Conservation (phyloP, 495 filamentous ascomycete species). For the Talaromyces proteolyticus region DNA sequence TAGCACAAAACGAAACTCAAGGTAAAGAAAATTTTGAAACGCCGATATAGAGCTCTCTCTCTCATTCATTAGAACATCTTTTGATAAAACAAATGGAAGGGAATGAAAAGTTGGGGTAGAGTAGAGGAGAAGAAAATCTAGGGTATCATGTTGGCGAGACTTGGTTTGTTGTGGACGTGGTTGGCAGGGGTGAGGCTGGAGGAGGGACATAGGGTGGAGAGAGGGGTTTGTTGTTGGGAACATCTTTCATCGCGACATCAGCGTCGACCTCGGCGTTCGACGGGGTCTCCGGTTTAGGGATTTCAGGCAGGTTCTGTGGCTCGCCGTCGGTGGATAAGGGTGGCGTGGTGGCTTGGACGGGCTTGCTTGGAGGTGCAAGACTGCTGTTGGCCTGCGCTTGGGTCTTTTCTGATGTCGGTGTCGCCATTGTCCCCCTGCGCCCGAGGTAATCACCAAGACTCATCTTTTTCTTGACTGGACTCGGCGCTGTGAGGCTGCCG, state of each 20-base stretch:
- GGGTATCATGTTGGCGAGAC: slow-evolving; percentile 7
- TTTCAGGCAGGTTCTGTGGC: not conserved
- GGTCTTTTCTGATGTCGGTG: slow-evolving; percentile 34
- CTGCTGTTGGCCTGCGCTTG: slow-evolving; percentile 21
- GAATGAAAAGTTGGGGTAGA: slow-evolving; percentile 1
- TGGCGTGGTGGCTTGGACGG: slow-evolving; percentile 6
- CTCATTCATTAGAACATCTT: not conserved
- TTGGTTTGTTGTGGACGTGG: too few relatives aligned
- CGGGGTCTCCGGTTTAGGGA: too few relatives aligned
- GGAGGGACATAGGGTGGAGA: slow-evolving; percentile 6
- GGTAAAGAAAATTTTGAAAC: not conserved
- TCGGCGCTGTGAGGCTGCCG: slow-evolving; percentile 40
- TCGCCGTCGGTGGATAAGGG: slow-evolving; percentile 2
- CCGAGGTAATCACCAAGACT: slow-evolving; percentile 64
- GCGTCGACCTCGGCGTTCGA: not conserved
- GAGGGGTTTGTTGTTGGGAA: slow-evolving; percentile 5
- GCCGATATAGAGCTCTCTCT: not conserved
- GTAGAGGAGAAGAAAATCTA: slow-evolving; percentile 5
- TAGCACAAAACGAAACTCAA: too few relatives aligned
- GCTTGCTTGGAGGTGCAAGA: slow-evolving; percentile 17
- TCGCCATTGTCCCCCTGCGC: slow-evolving; percentile 36
- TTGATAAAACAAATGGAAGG: not conserved
- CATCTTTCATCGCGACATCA: slow-evolving; percentile 7
- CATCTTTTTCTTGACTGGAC: slow-evolving; percentile 58
- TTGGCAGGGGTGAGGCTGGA: too few relatives aligned